These are phyloP conservation scores for Backusella circina DNA, from an alignment of 192 early-diverging fungal species.

Conservation along the genomic window DNA sequence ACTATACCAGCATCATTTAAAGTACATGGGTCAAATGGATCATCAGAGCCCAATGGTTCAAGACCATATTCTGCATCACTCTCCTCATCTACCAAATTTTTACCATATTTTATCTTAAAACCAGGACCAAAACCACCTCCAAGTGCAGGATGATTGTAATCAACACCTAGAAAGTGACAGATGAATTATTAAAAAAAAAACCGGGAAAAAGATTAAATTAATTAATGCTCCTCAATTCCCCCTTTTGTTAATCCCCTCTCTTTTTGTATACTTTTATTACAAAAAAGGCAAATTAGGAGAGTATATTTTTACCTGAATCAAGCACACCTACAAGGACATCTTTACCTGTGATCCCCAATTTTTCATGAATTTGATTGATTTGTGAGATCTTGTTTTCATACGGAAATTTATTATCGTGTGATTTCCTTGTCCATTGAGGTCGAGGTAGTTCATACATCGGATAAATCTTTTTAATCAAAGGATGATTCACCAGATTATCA, in stretches of 20 bases:
- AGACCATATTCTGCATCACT: slow-evolving; percentile 23
- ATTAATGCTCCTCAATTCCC: background rate
- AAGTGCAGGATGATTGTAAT: slow-evolving; percentile 61
- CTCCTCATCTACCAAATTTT: slow-evolving; percentile 58
- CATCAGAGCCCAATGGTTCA: slow-evolving; percentile 13
- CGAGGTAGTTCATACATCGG: slow-evolving; percentile 16
- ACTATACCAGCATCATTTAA: slow-evolving; percentile 1
- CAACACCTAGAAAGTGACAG: slow-evolving; percentile 30
- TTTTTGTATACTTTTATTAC: background rate
- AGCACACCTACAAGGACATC: slow-evolving; percentile 62
- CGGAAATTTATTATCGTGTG: slow-evolving; percentile 3
- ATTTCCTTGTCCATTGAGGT: background rate
- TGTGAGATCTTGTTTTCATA: slow-evolving; percentile 40
- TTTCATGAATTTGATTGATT: slow-evolving; percentile 42
- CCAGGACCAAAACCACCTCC: slow-evolving; percentile 63
- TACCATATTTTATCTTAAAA: slow-evolving; percentile 55
- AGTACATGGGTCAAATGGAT: slow-evolving; percentile 43
- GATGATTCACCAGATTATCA: background rate
- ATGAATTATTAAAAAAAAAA: background rate
- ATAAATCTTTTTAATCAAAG: slow-evolving; percentile 20
- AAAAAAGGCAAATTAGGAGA: background rate
- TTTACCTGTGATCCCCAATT: slow-evolving; percentile 51
- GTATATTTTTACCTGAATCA: slow-evolving; percentile 46
- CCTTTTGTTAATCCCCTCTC: background rate
- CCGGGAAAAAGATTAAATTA: background rate